phyloP scores from a whole-genome alignment of 1,284 basidiomycete genomes.

The Cryptococcus sp. region DNA sequence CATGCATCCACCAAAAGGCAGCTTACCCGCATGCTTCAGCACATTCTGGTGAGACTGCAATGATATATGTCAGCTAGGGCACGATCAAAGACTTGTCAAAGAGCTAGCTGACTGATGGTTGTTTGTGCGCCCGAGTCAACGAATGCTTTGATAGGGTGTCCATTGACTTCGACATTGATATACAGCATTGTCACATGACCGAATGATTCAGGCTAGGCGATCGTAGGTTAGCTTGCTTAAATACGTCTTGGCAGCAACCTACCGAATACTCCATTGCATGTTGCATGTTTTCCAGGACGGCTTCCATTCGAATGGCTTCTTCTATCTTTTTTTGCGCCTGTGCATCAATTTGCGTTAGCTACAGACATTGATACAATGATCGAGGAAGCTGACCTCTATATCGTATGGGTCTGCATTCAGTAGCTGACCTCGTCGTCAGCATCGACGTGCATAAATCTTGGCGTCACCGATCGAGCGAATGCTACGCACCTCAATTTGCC shows the following conservation, averaged over 20 bases:
- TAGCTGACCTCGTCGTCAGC: conserved; percentile 44
- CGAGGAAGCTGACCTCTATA: conserved; percentile 61
- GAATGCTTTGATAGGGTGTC: conserved; percentile 86
- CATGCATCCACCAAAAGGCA: conserved; percentile 1
- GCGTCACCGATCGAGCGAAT: too few relatives aligned
- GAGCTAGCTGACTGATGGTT: conserved; percentile 78
- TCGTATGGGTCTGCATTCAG: conserved; percentile 87
- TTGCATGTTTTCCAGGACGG: conserved; percentile 85
- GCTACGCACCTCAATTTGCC: conserved; percentile 60
- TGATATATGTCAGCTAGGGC: neutral
- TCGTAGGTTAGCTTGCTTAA: neutral
- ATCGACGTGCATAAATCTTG: too few relatives aligned
- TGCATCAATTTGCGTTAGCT: conserved; percentile 11
- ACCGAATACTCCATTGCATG: conserved; percentile 84
- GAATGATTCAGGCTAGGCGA: conserved; percentile 78
- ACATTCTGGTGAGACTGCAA: conserved; percentile 85
- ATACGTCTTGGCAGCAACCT: conserved; percentile 12
- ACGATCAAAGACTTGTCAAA: neutral
- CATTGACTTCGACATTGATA: conserved; percentile 81
- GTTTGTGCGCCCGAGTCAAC: conserved; percentile 97
- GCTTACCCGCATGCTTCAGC: conserved; percentile 84
- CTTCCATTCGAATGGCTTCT: conserved; percentile 87
- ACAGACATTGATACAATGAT: neutral
- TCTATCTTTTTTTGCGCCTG: conserved; percentile 83
- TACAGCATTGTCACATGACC: conserved; percentile 94